Percentiles rank a stretch among this genome's conserved stretches.
Evolutionary conservation across 768 basidiomycete species (phyloP).

Genomic region (Pleurotus platypus): DNA sequence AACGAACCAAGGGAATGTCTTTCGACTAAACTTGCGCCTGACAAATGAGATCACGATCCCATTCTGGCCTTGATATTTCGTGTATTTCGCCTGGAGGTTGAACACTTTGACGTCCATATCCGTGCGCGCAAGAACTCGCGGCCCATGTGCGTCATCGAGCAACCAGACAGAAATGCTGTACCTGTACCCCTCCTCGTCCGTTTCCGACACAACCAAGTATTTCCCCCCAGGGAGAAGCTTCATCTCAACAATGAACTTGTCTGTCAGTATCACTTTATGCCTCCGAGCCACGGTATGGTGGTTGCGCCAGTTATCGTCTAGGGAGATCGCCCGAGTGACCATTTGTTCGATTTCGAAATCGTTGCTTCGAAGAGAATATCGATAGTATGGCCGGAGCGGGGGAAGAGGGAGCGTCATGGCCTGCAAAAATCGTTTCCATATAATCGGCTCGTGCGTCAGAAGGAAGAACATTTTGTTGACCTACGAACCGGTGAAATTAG

Average conservation of each 20-base stretch:
- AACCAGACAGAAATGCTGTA: conserved; percentile 52
- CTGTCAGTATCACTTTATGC: conserved; percentile 21
- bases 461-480: conserved; percentile 57
- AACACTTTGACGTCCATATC: conserved; percentile 50
- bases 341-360: conserved; percentile 53
- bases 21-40: conserved; percentile 28
- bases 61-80: conserved; percentile 35
- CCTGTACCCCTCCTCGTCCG: conserved; percentile 35
- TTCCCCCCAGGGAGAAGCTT: conserved; percentile 63
- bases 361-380: conserved; percentile 32
- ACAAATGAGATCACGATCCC: conserved; percentile 59
- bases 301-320: conserved; percentile 58
- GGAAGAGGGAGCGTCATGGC: conserved; percentile 54
- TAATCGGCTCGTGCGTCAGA: conserved; percentile 62
- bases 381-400: conserved; percentile 56
- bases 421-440: conserved; percentile 65
- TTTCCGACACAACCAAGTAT: conserved; percentile 60
- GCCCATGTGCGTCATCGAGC: conserved; percentile 50
- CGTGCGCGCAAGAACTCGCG: conserved; percentile 43
- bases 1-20: background rate
- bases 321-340: conserved; percentile 54
- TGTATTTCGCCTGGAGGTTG: conserved; percentile 58
- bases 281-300: conserved; percentile 30
- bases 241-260: conserved; percentile 47
- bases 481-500: conserved; percentile 23